Percentiles rank a stretch among this genome's conserved stretches.
Conservation (phyloP, 2,329 filamentous ascomycete species). For the Phialophora expanda region DNA sequence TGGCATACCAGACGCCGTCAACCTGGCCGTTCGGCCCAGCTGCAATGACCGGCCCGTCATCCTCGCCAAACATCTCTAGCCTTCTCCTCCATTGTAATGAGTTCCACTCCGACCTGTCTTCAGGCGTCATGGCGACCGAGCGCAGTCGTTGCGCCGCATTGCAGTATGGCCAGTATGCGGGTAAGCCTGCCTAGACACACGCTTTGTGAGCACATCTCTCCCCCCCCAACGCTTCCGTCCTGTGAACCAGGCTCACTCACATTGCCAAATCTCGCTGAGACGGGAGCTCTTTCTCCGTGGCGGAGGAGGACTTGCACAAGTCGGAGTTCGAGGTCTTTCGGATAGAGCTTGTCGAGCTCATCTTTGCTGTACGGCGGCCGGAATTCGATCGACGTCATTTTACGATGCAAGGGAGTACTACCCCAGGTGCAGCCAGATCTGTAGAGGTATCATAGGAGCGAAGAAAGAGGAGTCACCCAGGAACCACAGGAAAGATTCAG, state of each 20-base stretch:
- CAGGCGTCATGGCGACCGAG: constrained; percentile 62
- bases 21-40: constrained; percentile 70
- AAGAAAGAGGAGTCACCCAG: not conserved
- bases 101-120: constrained; percentile 61
- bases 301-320: constrained; percentile 78
- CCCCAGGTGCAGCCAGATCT: constrained; percentile 8
- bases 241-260: constrained; percentile 44
- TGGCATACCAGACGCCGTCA: constrained; percentile 75
- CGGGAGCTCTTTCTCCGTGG: constrained; percentile 74
- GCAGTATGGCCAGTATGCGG: constrained; percentile 86
- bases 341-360: constrained; percentile 83
- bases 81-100: constrained; percentile 69
- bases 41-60: constrained; percentile 73
- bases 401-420: constrained; percentile 16
- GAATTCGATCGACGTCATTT: constrained; percentile 79
- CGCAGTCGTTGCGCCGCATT: constrained; percentile 73
- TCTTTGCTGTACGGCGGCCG: constrained; percentile 77
- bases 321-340: constrained; percentile 76
- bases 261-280: constrained; percentile 86
- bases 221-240: not conserved
- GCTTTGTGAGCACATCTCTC: constrained; percentile 7
- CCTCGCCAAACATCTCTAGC: constrained; percentile 78
- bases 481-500: not conserved
- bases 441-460: constrained; percentile 14
- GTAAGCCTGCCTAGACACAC: constrained; percentile 53